Base-by-base conservation (phyloP, 2,329 filamentous ascomycete species). In the Pseudocercospora macadamiae region DNA sequence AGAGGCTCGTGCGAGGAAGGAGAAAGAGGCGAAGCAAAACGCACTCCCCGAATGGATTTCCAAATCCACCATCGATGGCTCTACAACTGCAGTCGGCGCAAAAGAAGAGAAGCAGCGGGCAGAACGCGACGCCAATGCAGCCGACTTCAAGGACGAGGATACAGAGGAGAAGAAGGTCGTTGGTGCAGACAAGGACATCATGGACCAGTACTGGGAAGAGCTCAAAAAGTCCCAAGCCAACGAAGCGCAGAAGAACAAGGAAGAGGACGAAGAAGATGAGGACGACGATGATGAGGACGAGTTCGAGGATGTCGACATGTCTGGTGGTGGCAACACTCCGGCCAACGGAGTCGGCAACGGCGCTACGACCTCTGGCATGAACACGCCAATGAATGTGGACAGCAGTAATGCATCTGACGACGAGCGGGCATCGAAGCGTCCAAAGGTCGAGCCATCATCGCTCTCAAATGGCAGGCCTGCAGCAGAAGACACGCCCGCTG, bases 191-290 rank as follows among this genome's bases (percentile, higher is more conserved):
- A 80, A 85, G 60, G 78, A 81, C 26, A 78, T 83, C 39, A 83
- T 91, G 62, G 86, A 88, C 56, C 84, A 85, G 54, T 85, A 89
- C 57, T 91, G 90, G 71, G 83, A 83, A 34, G 83, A 83, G 59
- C 79, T 91, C 16, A 86, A 86, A 66, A 82, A 81, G 4, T 84
- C 86, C 62, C 83, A 88, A 71, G 79, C 71, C 51, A 70, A 75
- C 45, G 68, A 75, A 45, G 74, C 73, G 12, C 70, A 73, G 42
- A 70, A 75, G 53, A 70, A 80, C 34, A 79, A 79, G 14, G 77
- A 81, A 39, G 79, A 84, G 25, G 82, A 80, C n/a, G 79, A 78
- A 39, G 77, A 80, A 14, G 80, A 82, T 54, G 77, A n/a, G n/a
- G n/a, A 78, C 1, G 79, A 80, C 21, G 76, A 77, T 6, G 77